phyloP scores from a whole-genome alignment of 2,329 filamentous ascomycete species.

The Ceratocystiopsis sp. region DNA sequence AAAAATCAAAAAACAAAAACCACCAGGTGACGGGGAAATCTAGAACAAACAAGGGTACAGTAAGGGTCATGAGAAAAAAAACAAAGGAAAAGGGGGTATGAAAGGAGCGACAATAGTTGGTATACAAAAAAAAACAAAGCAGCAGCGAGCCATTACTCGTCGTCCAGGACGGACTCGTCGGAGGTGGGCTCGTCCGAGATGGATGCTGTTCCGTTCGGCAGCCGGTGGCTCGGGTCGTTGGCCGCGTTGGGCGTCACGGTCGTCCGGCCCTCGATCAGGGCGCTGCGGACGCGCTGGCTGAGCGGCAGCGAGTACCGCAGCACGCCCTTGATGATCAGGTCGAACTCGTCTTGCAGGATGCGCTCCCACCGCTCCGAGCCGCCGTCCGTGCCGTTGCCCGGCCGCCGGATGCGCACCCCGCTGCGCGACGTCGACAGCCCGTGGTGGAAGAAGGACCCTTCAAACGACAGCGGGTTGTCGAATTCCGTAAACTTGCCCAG shows the following conservation, averaged over 20 bases:
- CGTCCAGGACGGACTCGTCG: too few species aligned
- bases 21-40: not conserved
- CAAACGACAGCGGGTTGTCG: conserved; percentile 76
- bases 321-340: conserved; percentile 79
- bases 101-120: not conserved
- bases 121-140: not conserved
- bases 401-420: conserved; percentile 63
- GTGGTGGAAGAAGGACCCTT: conserved; percentile 73
- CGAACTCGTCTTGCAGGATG: conserved; percentile 81
- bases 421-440: conserved; percentile 57
- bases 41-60: too few species aligned
- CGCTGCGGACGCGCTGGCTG: conserved; percentile 41
- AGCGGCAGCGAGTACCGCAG: conserved; percentile 62
- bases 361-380: conserved; percentile 79
- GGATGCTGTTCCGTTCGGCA: conserved; percentile 21
- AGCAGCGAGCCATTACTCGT: not conserved
- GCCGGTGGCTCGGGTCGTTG: conserved; percentile 27
- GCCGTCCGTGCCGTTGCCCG: conserved; percentile 77
- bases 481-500: conserved; percentile 80
- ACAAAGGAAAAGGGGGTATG: not conserved
- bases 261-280: conserved; percentile 41
- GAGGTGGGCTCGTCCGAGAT: too few species aligned
- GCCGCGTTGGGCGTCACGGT: conserved; percentile 45
- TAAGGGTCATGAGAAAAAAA: not conserved
- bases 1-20: not conserved